A percentile compares a stretch with the other conserved stretches of the same genome.
Evolutionary conservation across 257 asterid genomes (phyloP).

Genomic region (Solanum piurae): DNA sequence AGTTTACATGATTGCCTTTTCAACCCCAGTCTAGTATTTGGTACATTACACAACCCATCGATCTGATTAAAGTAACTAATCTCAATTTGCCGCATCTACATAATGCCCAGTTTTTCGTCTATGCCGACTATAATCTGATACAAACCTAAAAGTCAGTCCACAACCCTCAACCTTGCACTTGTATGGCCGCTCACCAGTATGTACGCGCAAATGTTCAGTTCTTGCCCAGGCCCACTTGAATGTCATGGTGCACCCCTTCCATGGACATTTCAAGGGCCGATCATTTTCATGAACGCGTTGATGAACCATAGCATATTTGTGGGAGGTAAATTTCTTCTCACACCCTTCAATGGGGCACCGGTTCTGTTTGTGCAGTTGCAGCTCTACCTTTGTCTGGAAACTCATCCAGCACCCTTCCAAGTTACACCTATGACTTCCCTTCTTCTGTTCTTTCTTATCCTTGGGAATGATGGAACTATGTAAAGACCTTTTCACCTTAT

Average conservation of each 20-base stretch:
- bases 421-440: constrained; percentile 41
- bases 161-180: constrained; percentile 63
- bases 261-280: constrained; percentile 77
- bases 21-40: neutral
- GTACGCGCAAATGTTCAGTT: constrained; percentile 82
- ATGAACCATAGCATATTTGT: constrained; percentile 58
- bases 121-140: constrained; percentile 82
- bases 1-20: constrained; percentile 8
- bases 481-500: constrained; percentile 18
- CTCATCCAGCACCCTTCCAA: constrained; percentile 59
- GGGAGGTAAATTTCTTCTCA: constrained; percentile 69
- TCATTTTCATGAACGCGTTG: constrained; percentile 77
- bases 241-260: constrained; percentile 80
- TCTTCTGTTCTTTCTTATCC: constrained; percentile 25
- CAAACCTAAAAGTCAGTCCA: constrained; percentile 81
- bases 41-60: neutral
- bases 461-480: constrained; percentile 5
- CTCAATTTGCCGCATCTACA: constrained; percentile 9
- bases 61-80: neutral
- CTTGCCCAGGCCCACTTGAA: constrained; percentile 99
- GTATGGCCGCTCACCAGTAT: constrained; percentile 79
- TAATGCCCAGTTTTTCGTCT: constrained; percentile 81
- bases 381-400: constrained; percentile 62
- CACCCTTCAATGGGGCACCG: constrained; percentile 67
- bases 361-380: constrained; percentile 51